Evolutionary conservation across 1,139 yeast species (phyloP), one percentile per base, ranked within the genome.

Genomic region (Lodderomyces oxycetoniae): DNA sequence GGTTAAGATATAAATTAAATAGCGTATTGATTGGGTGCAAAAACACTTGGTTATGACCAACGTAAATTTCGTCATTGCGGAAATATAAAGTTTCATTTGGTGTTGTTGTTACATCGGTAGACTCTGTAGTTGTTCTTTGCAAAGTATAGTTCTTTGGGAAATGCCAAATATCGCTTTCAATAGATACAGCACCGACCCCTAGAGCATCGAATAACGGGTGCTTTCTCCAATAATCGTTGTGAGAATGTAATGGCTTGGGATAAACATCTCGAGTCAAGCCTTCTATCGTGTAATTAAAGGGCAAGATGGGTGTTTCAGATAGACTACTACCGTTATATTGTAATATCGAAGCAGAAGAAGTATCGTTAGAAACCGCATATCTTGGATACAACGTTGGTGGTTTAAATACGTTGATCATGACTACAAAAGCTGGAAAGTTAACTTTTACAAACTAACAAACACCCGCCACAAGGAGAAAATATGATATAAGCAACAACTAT

Each of bases 141-240:
- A 55, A 47, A 15, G 43, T 39, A 36, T 56, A 60, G 6, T 49
- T 52, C 9, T 53, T 41, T 3, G 64, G 58, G 33, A 68, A 65
- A 29, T 60, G 56, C 87, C 87, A 83, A 28, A 81, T 73, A 51
- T 83, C 93, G 16, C 84, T 82, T 53, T 83, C 91, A 6, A 81
- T 69, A 33, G 86, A 76, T 32, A 65, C 65, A 17, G 74, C 70
- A 1, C 89, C 91, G 19, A 59, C 55, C 10, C 67, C 59, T 24
- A 81, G 53, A 0, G 88, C 89, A 40, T 78, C 81, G 38, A 74
- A 63, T 7, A 83, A 59, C 0, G 91, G 91, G 4, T 60, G 52
- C 2, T 52, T 43, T 43, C 89, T 61, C 87, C 86, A 79, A 53
- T 83, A 83, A 50, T 83, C 91, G 49, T 82, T 83, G 50, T 83